Conservation (phyloP, 106 monocot genomes). For the Dendrobium nobile region DNA sequence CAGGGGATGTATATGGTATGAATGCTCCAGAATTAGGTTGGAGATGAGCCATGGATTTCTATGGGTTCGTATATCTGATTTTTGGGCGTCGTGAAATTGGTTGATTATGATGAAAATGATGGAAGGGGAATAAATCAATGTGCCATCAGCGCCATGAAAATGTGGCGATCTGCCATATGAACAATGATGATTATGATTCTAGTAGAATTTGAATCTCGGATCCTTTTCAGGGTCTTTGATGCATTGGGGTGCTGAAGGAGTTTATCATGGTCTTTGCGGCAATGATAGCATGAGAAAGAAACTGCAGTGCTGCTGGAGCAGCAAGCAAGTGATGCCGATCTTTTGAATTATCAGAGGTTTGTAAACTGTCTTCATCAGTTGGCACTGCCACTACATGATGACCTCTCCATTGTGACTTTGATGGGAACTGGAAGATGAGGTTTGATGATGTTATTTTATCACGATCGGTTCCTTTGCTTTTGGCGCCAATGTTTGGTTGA, state of each 20-base stretch:
- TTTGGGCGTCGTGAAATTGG: neutral
- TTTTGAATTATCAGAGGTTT: conserved; percentile 61
- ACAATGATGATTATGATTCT: conserved; percentile 33
- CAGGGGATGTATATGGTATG: neutral
- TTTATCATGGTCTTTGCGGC: conserved; percentile 40
- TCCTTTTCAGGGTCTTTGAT: too few species aligned
- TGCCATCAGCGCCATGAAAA: neutral
- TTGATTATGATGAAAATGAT: neutral
- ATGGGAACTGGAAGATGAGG: conserved; percentile 25
- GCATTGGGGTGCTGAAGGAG: conserved; percentile 32
- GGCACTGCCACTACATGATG: conserved; percentile 19
- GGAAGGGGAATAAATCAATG: neutral
- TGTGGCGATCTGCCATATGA: conserved; percentile 13
- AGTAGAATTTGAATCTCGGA: neutral
- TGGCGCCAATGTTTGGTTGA: too few species aligned
- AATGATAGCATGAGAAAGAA: conserved; percentile 38
- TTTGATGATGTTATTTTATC: too few species aligned
- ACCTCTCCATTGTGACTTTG: conserved; percentile 62
- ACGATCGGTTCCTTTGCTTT: too few species aligned
- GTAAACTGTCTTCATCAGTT: conserved; percentile 44
- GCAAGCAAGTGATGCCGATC: conserved; percentile 36
- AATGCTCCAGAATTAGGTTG: neutral
- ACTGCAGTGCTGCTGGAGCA: conserved; percentile 36
- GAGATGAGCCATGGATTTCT: neutral
- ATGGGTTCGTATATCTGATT: neutral